A percentile compares a stretch with the other conserved stretches of the same genome.
phyloP scores from a whole-genome alignment of 805 yeast species.

The Candida stauntonica region DNA sequence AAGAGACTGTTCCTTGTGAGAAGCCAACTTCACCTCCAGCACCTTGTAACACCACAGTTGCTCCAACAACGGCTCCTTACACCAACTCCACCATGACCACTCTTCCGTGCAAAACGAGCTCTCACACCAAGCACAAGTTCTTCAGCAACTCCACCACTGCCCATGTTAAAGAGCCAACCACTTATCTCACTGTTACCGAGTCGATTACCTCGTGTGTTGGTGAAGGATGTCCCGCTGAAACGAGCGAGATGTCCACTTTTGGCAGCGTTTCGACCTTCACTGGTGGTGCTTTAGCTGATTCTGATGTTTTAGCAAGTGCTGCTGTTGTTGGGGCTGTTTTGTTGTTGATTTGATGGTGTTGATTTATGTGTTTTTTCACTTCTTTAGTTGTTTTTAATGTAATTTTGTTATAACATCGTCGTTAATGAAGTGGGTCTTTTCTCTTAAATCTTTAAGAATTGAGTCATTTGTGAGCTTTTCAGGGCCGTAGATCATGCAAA shows the following conservation, averaged over 20 bases:
- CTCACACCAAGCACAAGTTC: too few species aligned
- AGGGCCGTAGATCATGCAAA: constrained; percentile 17
- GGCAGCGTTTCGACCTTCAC: too few species aligned
- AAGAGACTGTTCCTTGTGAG: too few species aligned
- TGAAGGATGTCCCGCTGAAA: constrained; percentile 1
- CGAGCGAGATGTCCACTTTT: too few species aligned
- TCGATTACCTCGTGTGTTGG: constrained; percentile 1
- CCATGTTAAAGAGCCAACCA: not conserved
- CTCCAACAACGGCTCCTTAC: too few species aligned
- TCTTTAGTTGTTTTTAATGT: not conserved
- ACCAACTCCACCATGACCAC: not conserved
- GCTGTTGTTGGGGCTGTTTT: not conserved
- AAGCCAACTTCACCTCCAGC: too few species aligned
- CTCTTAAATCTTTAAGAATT: constrained; percentile 14
- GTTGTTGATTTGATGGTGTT: not conserved
- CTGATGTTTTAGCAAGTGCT: not conserved
- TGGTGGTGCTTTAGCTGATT: not conserved
- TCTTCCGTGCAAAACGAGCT: too few species aligned
- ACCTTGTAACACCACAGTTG: too few species aligned
- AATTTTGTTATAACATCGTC: not conserved
- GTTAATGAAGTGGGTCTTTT: constrained; percentile 1
- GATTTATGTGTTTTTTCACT: not conserved
- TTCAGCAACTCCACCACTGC: too few species aligned
- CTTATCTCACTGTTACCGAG: not conserved
- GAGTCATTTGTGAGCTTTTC: constrained; percentile 3